phyloP scores from a whole-genome alignment of 148 eudicot genomes.

The Rhododendron mucronatum region DNA sequence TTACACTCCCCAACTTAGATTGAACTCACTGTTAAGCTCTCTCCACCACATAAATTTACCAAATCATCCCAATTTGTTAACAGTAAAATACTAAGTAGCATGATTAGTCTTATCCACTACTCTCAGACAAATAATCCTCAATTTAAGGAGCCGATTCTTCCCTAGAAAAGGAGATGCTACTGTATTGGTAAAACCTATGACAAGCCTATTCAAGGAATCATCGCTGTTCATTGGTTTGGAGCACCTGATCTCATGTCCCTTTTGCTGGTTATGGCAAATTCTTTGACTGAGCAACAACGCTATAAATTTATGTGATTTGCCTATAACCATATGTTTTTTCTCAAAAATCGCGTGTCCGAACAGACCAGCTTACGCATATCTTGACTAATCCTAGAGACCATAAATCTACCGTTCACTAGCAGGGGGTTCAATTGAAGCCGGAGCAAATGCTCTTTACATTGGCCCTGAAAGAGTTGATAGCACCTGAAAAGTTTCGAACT shows the following conservation, averaged over 20 bases:
- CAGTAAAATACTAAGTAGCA: not conserved
- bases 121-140: not conserved
- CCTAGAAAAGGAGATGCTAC: not conserved
- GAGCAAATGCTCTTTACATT: not conserved
- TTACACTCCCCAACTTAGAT: not conserved
- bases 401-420: too few species aligned
- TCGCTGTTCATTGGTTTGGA: not conserved
- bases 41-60: not conserved
- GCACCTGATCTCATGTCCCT: not conserved
- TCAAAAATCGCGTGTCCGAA: too few species aligned
- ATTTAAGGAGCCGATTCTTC: slow-evolving; percentile 6
- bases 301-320: not conserved
- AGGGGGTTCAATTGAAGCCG: too few species aligned
- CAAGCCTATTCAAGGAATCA: not conserved
- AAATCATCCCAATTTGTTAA: not conserved
- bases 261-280: not conserved
- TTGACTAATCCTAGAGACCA: too few species aligned
- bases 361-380: too few species aligned
- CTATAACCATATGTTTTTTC: not conserved
- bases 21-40: not conserved
- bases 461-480: not conserved
- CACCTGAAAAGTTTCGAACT: not conserved
- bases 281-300: not conserved
- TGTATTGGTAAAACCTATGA: not conserved
- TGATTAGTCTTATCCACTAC: not conserved